Evolutionary conservation across 305 asterid genomes (phyloP).

Genomic region (Solanum chacoense): DNA sequence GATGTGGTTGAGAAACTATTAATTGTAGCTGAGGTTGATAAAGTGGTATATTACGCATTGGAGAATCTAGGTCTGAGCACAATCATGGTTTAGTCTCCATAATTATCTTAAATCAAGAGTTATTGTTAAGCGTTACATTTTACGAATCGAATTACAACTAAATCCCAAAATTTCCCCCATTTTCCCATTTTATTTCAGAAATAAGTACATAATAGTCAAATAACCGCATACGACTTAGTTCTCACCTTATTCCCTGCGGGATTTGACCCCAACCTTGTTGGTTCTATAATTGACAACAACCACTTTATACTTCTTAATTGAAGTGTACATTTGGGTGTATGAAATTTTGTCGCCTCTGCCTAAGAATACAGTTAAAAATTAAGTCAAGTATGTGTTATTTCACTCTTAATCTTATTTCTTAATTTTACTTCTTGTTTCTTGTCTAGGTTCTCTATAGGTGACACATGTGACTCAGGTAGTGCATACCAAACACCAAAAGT

Average conservation of each 20-base stretch:
- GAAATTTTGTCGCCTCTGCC: not conserved
- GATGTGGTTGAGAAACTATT: not conserved
- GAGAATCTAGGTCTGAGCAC: not conserved
- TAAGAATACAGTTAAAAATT: too few species aligned
- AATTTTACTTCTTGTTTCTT: not conserved
- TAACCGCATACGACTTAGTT: not conserved
- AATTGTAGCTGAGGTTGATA: not conserved
- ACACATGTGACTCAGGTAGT: not conserved
- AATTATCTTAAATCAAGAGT: not conserved
- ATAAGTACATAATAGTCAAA: not conserved
- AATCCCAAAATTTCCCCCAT: not conserved
- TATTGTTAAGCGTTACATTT: not conserved
- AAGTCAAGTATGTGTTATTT: not conserved
- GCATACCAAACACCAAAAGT: not conserved
- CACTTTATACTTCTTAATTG: not conserved
- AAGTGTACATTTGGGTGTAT: not conserved
- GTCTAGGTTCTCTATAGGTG: not conserved
- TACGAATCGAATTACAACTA: not conserved
- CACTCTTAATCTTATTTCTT: not conserved
- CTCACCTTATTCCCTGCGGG: not conserved
- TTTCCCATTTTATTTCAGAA: not conserved
- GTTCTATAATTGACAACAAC: not conserved
- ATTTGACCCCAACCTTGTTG: not conserved
- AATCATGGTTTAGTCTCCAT: not conserved
- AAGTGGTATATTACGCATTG: not conserved